Conservation (phyloP, 129 eudicot species). For the Saposhnikovia divaricata region DNA sequence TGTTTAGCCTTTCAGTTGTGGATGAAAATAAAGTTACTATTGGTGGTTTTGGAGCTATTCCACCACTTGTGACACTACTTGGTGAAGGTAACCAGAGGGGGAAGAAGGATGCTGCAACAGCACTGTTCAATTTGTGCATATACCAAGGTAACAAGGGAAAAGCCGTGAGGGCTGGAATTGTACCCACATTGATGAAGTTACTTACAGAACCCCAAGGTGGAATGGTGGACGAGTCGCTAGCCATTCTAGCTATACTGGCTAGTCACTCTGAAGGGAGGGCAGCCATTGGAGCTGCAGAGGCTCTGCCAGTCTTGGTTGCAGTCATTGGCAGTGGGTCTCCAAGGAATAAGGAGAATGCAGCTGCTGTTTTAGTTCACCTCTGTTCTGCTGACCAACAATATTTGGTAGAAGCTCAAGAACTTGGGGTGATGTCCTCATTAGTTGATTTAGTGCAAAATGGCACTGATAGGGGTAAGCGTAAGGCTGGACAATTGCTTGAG, state of each 20-base stretch:
- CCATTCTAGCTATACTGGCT: conserved; percentile 73
- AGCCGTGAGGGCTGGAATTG: conserved; percentile 88
- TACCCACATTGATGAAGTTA: conserved; percentile 51
- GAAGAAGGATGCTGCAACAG: conserved; percentile 94
- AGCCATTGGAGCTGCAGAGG: conserved; percentile 66
- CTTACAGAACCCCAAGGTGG: conserved; percentile 72
- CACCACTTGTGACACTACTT: conserved; percentile 59
- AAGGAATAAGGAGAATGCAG: conserved; percentile 81
- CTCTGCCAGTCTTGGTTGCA: conserved; percentile 71
- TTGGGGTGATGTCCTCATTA: conserved; percentile 48
- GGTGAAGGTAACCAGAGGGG: conserved; percentile 88
- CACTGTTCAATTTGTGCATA: conserved; percentile 75
- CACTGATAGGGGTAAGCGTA: conserved; percentile 79
- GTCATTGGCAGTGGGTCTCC: conserved; percentile 73
- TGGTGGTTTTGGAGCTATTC: conserved; percentile 77
- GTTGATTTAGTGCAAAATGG: conserved; percentile 57
- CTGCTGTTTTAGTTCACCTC: conserved; percentile 77
- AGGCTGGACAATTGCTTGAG: conserved; percentile 74
- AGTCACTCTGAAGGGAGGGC: conserved; percentile 83
- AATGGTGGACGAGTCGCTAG: conserved; percentile 85
- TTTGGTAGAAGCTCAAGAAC: conserved; percentile 57
- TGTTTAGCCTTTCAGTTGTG: conserved; percentile 85
- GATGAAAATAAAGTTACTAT: conserved; percentile 78
- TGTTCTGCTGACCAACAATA: conserved; percentile 61
- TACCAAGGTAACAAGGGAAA: conserved; percentile 91